Evolutionary conservation across 2,329 filamentous ascomycete species (phyloP).

Genomic region (Leptographium galeiforme): DNA sequence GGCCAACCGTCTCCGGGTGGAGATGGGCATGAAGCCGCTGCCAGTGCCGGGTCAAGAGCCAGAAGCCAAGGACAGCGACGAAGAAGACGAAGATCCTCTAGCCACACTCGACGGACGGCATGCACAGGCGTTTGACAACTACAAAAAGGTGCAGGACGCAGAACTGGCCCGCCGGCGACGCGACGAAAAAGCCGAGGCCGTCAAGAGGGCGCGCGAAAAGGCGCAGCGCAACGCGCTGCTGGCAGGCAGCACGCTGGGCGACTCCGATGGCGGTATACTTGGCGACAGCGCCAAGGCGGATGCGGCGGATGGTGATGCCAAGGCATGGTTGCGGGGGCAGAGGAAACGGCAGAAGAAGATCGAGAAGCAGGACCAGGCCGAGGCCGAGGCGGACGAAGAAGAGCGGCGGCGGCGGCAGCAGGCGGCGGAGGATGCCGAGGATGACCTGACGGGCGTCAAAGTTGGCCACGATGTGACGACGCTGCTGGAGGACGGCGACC

Average conservation of each 20-base stretch:
- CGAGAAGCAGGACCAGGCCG: conserved; percentile 60
- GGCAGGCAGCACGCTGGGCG: conserved; percentile 73
- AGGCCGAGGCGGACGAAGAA: conserved; percentile 46
- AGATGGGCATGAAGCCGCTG: conserved; percentile 80
- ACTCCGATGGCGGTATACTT: conserved; percentile 50
- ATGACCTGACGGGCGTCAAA: conserved; percentile 79
- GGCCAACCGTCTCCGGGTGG: conserved; percentile 80
- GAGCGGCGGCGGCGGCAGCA: not conserved
- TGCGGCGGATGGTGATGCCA: conserved; percentile 53
- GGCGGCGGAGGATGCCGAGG: conserved; percentile 54
- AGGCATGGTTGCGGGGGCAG: conserved; percentile 73
- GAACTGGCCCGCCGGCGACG: conserved; percentile 66
- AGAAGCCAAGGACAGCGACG: conserved; percentile 11
- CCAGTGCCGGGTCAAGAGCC: conserved; percentile 57
- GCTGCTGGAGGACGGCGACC: conserved; percentile 72
- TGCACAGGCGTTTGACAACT: conserved; percentile 63
- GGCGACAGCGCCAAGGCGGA: conserved; percentile 28
- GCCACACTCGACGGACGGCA: conserved; percentile 77
- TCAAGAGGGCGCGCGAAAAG: conserved; percentile 77
- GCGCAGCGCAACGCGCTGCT: conserved; percentile 64
- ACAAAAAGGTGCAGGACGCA: conserved; percentile 48
- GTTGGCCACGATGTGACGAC: conserved; percentile 77
- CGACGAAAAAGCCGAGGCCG: conserved; percentile 66
- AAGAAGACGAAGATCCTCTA: conserved; percentile 53
- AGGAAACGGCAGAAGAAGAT: conserved; percentile 95